phyloP scores from a whole-genome alignment of 192 early-diverging fungal genomes.

The Piromyces sp. region DNA sequence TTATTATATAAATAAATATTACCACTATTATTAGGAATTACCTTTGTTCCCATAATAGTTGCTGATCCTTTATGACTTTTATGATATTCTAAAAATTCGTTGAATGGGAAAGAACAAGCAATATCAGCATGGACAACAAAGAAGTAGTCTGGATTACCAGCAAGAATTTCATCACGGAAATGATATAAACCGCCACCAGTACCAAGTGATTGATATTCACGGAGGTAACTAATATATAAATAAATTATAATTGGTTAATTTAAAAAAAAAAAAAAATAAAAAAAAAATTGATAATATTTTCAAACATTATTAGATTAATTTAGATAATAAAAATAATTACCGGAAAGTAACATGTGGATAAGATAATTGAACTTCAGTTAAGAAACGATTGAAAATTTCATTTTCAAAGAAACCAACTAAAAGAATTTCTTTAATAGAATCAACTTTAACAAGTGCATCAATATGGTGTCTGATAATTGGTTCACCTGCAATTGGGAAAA shows the following conservation, averaged over 20 bases:
- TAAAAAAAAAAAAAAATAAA: too few relatives aligned
- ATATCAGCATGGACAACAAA: slow-evolving; percentile 97
- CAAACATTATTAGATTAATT: too few relatives aligned
- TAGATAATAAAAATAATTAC: too few relatives aligned
- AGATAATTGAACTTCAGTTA: slow-evolving; percentile 68
- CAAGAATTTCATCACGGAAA: slow-evolving; percentile 93
- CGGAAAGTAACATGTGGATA: slow-evolving; percentile 72
- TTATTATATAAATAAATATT: background rate
- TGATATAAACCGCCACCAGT: slow-evolving; percentile 96
- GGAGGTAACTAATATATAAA: slow-evolving; percentile 70
- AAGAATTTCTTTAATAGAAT: slow-evolving; percentile 80
- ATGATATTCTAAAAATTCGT: slow-evolving; percentile 71
- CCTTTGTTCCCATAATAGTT: slow-evolving; percentile 81
- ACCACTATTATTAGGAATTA: slow-evolving; percentile 8
- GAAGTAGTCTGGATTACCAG: slow-evolving; percentile 69
- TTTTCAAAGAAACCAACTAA: slow-evolving; percentile 96
- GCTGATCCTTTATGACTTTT: slow-evolving; percentile 60
- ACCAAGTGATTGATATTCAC: slow-evolving; percentile 91
- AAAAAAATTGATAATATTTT: too few relatives aligned
- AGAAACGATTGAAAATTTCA: slow-evolving; percentile 72
- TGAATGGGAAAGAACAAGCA: slow-evolving; percentile 81
- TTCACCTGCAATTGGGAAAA: slow-evolving; percentile 90
- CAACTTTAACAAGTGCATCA: slow-evolving; percentile 69
- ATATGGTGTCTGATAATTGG: slow-evolving; percentile 97
- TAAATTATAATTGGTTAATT: too few relatives aligned